phyloP scores from a whole-genome alignment of 345 rosid species.

The Arabidopsis suecica region DNA sequence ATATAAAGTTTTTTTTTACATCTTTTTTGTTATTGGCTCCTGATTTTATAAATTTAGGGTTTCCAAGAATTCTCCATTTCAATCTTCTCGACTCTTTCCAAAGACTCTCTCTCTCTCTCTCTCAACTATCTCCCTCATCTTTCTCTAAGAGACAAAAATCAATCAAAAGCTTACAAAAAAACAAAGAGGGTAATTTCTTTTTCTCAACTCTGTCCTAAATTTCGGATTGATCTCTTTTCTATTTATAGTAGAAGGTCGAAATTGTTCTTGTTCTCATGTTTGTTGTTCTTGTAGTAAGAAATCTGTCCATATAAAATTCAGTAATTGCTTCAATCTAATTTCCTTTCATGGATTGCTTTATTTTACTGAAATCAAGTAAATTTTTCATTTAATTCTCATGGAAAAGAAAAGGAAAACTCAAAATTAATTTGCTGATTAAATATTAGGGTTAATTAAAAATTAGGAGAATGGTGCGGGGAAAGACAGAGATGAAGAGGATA shows the following conservation, averaged over 20 bases:
- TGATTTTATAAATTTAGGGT: slow-evolving; percentile 57
- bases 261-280: slow-evolving; percentile 22
- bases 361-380: slow-evolving; percentile 17
- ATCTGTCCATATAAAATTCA: background rate
- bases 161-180: slow-evolving; percentile 23
- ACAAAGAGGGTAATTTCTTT: slow-evolving; percentile 35
- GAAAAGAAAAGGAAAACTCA: background rate
- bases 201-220: slow-evolving; percentile 37
- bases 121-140: slow-evolving; percentile 17
- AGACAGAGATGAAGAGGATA: slow-evolving; percentile 91
- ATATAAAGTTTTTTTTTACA: background rate
- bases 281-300: background rate
- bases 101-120: slow-evolving; percentile 21
- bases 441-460: slow-evolving; percentile 3
- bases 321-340: background rate
- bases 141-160: slow-evolving; percentile 21
- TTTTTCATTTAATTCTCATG: background rate
- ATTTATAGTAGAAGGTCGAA: slow-evolving; percentile 41
- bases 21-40: slow-evolving; percentile 24
- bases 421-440: background rate
- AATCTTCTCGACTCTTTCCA: slow-evolving; percentile 26
- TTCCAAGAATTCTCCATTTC: slow-evolving; percentile 41
- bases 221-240: slow-evolving; percentile 1
- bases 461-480: slow-evolving; percentile 74
- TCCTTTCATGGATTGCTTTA: background rate